Conservation (phyloP, 2,329 filamentous ascomycete species). For the Alternaria panax region DNA sequence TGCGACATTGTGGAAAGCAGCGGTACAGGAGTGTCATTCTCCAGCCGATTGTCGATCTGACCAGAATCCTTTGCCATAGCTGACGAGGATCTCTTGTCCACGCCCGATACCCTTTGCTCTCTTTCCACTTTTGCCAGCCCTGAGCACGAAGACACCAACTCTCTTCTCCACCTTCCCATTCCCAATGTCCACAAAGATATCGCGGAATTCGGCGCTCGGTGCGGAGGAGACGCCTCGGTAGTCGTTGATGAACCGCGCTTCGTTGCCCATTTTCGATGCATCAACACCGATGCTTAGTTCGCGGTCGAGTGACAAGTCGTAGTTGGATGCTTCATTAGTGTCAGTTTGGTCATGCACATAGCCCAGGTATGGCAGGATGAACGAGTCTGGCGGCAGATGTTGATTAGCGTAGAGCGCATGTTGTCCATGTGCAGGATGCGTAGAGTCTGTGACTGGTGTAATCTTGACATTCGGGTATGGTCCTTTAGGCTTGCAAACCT, state of each 20-base stretch:
- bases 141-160: slow-evolving; percentile 60
- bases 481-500: slow-evolving; percentile 22
- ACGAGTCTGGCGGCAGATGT: slow-evolving; percentile 54
- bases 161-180: slow-evolving; percentile 54
- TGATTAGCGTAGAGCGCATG: slow-evolving; percentile 57
- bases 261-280: slow-evolving; percentile 58
- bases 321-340: slow-evolving; percentile 55
- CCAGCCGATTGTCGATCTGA: slow-evolving; percentile 41
- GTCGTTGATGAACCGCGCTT: slow-evolving; percentile 62
- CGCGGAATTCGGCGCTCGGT: slow-evolving; percentile 56
- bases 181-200: slow-evolving; percentile 49
- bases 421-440: slow-evolving; percentile 59
- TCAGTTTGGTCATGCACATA: slow-evolving; percentile 56
- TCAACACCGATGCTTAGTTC: slow-evolving; percentile 59
- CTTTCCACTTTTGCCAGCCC: slow-evolving; percentile 58
- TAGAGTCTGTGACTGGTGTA: slow-evolving; percentile 47
- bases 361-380: slow-evolving; percentile 61
- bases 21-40: slow-evolving; percentile 9
- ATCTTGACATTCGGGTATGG: slow-evolving; percentile 54
- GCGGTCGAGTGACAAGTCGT: slow-evolving; percentile 61
- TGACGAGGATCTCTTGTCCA: slow-evolving; percentile 61
- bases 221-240: slow-evolving; percentile 57
- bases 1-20: not conserved
- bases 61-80: slow-evolving; percentile 63
- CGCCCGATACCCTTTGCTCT: slow-evolving; percentile 56